Conservation (phyloP, 2,329 filamentous ascomycete species). For the Chrysosphaeria jannelii region DNA sequence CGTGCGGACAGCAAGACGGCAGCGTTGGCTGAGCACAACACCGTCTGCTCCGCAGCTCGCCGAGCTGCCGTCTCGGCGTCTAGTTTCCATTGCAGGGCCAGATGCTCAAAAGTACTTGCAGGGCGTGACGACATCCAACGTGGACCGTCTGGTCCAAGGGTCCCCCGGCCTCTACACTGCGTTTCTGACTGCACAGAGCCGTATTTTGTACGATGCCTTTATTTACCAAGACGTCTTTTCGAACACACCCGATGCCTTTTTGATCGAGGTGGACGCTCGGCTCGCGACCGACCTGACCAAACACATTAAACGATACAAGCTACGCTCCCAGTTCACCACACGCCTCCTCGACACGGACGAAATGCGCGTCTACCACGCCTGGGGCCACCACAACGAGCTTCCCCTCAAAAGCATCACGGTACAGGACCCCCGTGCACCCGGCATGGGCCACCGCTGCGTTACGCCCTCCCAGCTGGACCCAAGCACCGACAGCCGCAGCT, state of each 20-base stretch:
- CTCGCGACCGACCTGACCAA: slow-evolving; percentile 30
- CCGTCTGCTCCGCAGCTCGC: slow-evolving; percentile 13
- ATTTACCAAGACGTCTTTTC: slow-evolving; percentile 32
- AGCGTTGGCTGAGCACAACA: too few relatives aligned
- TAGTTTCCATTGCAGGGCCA: slow-evolving; percentile 50
- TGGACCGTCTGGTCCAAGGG: slow-evolving; percentile 12
- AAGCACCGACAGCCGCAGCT: slow-evolving; percentile 21
- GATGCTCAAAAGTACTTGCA: slow-evolving; percentile 70
- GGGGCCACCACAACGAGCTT: slow-evolving; percentile 18
- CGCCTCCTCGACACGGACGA: slow-evolving; percentile 34
- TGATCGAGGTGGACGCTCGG: slow-evolving; percentile 55
- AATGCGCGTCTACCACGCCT: slow-evolving; percentile 39
- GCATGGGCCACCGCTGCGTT: slow-evolving; percentile 21
- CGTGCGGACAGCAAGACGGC: slow-evolving; percentile 4
- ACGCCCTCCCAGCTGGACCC: slow-evolving; percentile 3
- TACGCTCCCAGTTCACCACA: slow-evolving; percentile 50
- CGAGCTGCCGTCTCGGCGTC: slow-evolving; percentile 37
- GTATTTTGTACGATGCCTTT: slow-evolving; percentile 71
- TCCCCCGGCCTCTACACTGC: slow-evolving; percentile 40
- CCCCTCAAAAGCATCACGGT: too few relatives aligned
- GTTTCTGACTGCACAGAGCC: slow-evolving; percentile 63
- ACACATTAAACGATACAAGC: slow-evolving; percentile 61
- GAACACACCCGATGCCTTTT: slow-evolving; percentile 18
- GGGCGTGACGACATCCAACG: slow-evolving; percentile 52
- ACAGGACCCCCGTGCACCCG: slow-evolving; percentile 25